Evolutionary conservation across 2,329 filamentous ascomycete genomes (phyloP).

Genomic region (Nannizziopsis barbatae): DNA sequence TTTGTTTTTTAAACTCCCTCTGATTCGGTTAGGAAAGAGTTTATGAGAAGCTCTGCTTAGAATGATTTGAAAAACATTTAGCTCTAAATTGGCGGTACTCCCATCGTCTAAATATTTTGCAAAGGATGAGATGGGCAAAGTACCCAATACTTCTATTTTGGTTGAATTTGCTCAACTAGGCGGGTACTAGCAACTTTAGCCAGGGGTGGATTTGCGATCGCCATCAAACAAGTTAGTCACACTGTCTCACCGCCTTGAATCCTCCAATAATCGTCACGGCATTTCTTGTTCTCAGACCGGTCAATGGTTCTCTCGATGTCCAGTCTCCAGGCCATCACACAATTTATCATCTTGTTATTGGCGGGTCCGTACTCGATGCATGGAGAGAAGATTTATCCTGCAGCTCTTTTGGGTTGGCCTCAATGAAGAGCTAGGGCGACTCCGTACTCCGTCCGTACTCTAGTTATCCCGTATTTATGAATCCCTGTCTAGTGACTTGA

Average conservation of each 20-base stretch:
- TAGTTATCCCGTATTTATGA: no score
- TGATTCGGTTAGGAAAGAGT: no score
- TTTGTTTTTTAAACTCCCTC: no score
- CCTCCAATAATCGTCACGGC: conserved; percentile 3
- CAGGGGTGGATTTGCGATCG: conserved; percentile 1
- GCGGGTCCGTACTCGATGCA: no score
- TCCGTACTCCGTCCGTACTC: no score
- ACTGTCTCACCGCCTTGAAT: conserved; percentile 7
- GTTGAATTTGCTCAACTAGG: neutral
- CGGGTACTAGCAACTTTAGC: conserved; percentile 1
- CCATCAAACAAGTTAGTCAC: conserved; percentile 5
- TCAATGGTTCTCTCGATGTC: neutral
- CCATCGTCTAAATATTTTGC: neutral
- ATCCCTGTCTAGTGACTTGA: no score
- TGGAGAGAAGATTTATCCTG: no score
- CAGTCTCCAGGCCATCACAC: neutral
- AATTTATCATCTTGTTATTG: no score
- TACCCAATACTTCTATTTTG: neutral
- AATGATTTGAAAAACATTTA: no score
- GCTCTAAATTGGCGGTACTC: neutral
- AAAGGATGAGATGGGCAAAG: neutral
- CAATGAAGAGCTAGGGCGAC: no score
- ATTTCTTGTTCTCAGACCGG: neutral
- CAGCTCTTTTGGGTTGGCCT: no score
- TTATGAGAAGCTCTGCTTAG: no score